Evolutionary conservation across 805 yeast species (phyloP).

Genomic region (Kluyveromyces lactis): DNA sequence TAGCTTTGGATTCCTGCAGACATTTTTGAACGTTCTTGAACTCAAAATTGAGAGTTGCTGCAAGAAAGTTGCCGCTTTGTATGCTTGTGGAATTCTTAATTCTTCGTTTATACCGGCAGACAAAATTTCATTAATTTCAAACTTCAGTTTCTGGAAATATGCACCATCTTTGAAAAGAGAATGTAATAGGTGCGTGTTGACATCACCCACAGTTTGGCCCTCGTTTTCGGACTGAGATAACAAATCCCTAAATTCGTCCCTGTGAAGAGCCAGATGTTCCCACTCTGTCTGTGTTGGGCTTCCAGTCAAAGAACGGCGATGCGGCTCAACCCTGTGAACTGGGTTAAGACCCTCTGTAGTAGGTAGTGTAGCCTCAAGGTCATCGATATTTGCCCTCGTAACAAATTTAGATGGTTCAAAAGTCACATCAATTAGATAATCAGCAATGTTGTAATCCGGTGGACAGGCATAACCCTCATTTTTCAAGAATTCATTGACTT

Average conservation of each 20-base stretch:
- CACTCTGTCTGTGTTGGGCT: slow-evolving; percentile 68
- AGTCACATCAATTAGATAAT: slow-evolving; percentile 84
- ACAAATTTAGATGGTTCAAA: slow-evolving; percentile 37
- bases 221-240: slow-evolving; percentile 11
- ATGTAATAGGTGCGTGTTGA: slow-evolving; percentile 18
- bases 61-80: slow-evolving; percentile 42
- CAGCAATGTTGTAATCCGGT: slow-evolving; percentile 86
- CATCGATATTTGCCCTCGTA: slow-evolving; percentile 9
- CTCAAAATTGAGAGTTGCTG: slow-evolving; percentile 69
- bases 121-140: slow-evolving; percentile 17
- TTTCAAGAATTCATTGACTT: slow-evolving; percentile 67
- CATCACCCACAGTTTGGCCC: slow-evolving; percentile 9
- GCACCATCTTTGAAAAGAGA: slow-evolving; percentile 29
- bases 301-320: slow-evolving; percentile 21
- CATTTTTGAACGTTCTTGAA: slow-evolving; percentile 82
- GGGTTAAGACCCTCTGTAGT: slow-evolving; percentile 22
- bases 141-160: slow-evolving; percentile 15
- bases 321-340: slow-evolving; percentile 23
- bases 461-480: slow-evolving; percentile 79
- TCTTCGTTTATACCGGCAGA: slow-evolving; percentile 7
- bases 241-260: slow-evolving; percentile 51
- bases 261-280: slow-evolving; percentile 77
- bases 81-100: slow-evolving; percentile 9
- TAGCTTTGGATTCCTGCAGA: slow-evolving; percentile 88
- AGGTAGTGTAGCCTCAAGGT: slow-evolving; percentile 23